Conservation (phyloP, 2,329 filamentous ascomycete genomes). For the Xylaria hypoxylon region DNA sequence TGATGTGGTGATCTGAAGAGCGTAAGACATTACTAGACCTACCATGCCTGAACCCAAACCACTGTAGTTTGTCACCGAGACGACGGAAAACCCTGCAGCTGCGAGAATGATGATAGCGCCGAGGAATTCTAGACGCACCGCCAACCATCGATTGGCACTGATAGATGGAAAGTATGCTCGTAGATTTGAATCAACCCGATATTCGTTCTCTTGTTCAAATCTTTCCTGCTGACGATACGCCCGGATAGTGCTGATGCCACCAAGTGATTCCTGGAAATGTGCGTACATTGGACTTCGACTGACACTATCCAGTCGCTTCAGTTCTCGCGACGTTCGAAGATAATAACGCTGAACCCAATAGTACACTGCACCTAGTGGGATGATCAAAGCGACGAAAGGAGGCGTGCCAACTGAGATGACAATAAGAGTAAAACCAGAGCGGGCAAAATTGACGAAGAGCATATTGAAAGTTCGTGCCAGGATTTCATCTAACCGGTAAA, state of each 20-base stretch:
- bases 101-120: slow-evolving; percentile 93
- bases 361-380: slow-evolving; percentile 85
- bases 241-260: slow-evolving; percentile 93
- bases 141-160: slow-evolving; percentile 93
- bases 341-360: slow-evolving; percentile 97
- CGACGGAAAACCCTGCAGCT: slow-evolving; percentile 83
- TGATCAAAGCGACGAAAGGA: slow-evolving; percentile 80
- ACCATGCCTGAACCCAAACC: slow-evolving; percentile 78
- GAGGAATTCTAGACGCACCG: slow-evolving; percentile 93
- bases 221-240: slow-evolving; percentile 90
- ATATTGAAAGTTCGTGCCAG: slow-evolving; percentile 98
- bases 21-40: slow-evolving; percentile 96
- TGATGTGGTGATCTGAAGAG: slow-evolving; percentile 94
- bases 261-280: slow-evolving; percentile 97
- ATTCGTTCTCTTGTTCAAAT: slow-evolving; percentile 95
- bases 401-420: slow-evolving; percentile 88
- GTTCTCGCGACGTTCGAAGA: slow-evolving; percentile 91
- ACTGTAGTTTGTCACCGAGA: slow-evolving; percentile 78
- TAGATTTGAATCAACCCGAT: slow-evolving; percentile 94
- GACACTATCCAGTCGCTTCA: slow-evolving; percentile 95
- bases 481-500: slow-evolving; percentile 89
- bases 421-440: slow-evolving; percentile 83
- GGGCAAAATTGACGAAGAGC: slow-evolving; percentile 82
- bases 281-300: slow-evolving; percentile 96
- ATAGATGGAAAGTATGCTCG: slow-evolving; percentile 96